A percentile compares a stretch with the other conserved stretches of the same genome.
Evolutionary conservation across 257 asterid genomes (phyloP).

Genomic region (Penstemon eatonii): DNA sequence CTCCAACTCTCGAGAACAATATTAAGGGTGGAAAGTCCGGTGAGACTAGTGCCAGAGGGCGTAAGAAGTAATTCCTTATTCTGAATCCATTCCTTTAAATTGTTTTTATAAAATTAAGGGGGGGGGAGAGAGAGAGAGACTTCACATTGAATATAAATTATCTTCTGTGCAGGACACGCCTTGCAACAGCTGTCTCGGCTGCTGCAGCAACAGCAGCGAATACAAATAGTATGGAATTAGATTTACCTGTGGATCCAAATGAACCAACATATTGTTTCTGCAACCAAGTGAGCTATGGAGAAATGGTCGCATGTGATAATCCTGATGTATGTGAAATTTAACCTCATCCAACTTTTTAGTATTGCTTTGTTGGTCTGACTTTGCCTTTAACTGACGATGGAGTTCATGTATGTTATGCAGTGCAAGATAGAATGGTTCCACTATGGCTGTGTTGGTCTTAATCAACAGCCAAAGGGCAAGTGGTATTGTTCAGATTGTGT

Average conservation of each 20-base stretch:
- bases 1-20: conserved; percentile 54
- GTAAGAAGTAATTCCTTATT: conserved; percentile 62
- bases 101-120: neutral
- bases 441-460: conserved; percentile 89
- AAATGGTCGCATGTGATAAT: conserved; percentile 98
- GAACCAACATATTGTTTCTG: conserved; percentile 96
- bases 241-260: conserved; percentile 94
- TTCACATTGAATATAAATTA: neutral
- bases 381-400: conserved; percentile 6
- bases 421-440: conserved; percentile 99
- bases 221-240: conserved; percentile 72
- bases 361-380: too few relatives aligned
- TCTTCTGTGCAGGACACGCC: conserved; percentile 63
- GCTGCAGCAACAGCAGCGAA: conserved; percentile 52
- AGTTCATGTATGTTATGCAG: conserved; percentile 39
- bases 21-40: conserved; percentile 75
- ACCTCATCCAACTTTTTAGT: neutral
- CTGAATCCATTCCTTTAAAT: conserved; percentile 16
- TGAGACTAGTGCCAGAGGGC: conserved; percentile 89
- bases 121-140: neutral
- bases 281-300: conserved; percentile 99
- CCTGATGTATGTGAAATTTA: conserved; percentile 58
- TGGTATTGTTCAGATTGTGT: conserved; percentile 92
- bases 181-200: conserved; percentile 53
- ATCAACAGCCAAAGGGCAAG: conserved; percentile 92